Evolutionary conservation across 2,329 filamentous ascomycete genomes (phyloP), one percentile per base, ranked within the genome.

Genomic region (Phaeosphaeriaceae sp.): DNA sequence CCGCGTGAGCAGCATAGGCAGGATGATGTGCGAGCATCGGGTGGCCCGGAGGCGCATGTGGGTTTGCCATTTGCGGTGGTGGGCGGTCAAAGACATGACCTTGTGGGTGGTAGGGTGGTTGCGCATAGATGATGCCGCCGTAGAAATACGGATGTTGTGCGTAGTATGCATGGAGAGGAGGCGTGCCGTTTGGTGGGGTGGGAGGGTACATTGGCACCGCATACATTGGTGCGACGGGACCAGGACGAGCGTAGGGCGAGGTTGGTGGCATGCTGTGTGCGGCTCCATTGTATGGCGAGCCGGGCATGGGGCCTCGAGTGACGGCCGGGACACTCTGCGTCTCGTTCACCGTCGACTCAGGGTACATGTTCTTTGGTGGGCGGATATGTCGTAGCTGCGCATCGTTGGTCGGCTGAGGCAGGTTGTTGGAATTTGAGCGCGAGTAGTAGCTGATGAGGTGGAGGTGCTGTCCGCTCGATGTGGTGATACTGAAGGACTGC

Each of bases 401-500:
- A 73, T 99, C 95, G 31, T 86, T 89, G 48, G 91, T 91, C 0
- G 95, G 95, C 71, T 95, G 91, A 64, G 88, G 86, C 27, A 98
- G 84, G 51, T 90, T 90, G 57, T 88, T 85, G 25, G 91, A 87
- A 57, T 92, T 88, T 25, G 91, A 91, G 55, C 93, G 87, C 3
- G 93, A 91, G 79, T 93, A 98, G 81, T 99, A 99, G 70, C 94
- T 97, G 80, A 99, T 99, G 51, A 99, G 86, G 80, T 99, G 95
- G 1, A 99, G 88, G 75, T 98, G 95, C 71, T 97, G 93, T 65
- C 92, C 87, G 40, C 85, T 89, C 1, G 91, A 92, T 1, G 95
- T 98, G 21, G 93, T 97, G 80, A 99, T 98, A 81, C 94, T 98
- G 84, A 98, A 99, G 0, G 95, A 98, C 80, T 99, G 95, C 85